Evolutionary conservation across 192 early-diverging fungal species (phyloP), one percentile per base, ranked within the genome.

Genomic region (Ambispora gerdemannii): DNA sequence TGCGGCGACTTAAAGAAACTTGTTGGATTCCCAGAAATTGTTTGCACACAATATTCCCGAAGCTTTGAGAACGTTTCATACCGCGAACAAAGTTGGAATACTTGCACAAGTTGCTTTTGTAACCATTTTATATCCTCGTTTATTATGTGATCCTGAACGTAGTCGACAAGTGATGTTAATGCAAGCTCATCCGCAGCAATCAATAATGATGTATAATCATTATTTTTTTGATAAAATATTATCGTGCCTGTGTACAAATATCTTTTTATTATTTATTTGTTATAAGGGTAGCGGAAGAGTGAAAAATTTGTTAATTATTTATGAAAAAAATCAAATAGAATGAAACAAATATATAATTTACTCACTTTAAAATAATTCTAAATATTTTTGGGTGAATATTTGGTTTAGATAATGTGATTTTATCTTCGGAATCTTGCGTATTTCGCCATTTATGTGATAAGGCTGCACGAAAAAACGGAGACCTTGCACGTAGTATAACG

Each of bases 171-270:
- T 25, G 53, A 36, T 31, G 50, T 49, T 7, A 70, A 27, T 3
- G 31, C 68, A 1, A 70, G 36, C 60, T 70, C 68, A 49, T 70
- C 68, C 3, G 68, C 68, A 11, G 68, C 68, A 15, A 60, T 35
- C 31, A 70, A 32, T 43, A 70, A 30, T 4, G 22, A 50, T 27
- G 33, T 31, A 28, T 70, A 58, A 60, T 58, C 22, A 38, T 30
- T 35, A 43, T 70, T 58, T 24, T 17, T 27, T 25, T 58, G 51
- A 49, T 70, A 27, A 22, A 70, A 47, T 8, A 27, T 4, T 56
- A 70, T 70, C 8, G 13, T 49, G 24, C 68, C 68, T 24, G 55
- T 70, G 28, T 70, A 70, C 28, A 70, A 17, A 59, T 60, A 70
- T 30, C 68, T 58, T 20, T 4, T 20, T 58, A 58, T 13, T 22